Conservation (phyloP, 148 eudicot species). For the Camellia granthamiana region DNA sequence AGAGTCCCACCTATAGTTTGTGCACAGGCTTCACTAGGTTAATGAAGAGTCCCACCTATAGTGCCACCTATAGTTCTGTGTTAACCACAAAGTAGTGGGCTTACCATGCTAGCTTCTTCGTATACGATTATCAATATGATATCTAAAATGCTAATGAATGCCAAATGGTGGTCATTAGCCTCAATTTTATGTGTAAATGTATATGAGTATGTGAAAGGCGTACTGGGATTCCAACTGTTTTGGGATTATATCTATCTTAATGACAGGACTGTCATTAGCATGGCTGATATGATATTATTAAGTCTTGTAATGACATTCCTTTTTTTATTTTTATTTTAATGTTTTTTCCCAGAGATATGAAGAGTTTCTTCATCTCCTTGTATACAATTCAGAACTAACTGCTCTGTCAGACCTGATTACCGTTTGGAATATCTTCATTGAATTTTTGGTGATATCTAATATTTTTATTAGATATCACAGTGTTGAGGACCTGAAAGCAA, state of each 20-base stretch:
- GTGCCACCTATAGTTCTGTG: too few species aligned
- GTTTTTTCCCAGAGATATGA: not conserved
- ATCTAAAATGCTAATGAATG: not conserved
- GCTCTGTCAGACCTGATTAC: not conserved
- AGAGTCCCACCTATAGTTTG: not conserved
- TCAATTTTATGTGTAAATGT: conserved; percentile 1
- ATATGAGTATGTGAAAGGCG: not conserved
- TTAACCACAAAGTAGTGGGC: not conserved
- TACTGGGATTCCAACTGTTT: too few species aligned
- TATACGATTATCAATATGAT: not conserved
- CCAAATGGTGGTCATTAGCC: not conserved
- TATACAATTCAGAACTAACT: not conserved
- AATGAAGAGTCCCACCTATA: not conserved
- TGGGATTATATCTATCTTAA: too few species aligned
- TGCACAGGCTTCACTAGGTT: not conserved
- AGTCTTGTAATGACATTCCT: too few species aligned
- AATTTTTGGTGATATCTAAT: not conserved
- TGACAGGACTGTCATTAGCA: too few species aligned
- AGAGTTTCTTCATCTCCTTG: not conserved
- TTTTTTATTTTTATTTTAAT: not conserved
- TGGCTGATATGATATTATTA: too few species aligned
- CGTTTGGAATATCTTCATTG: conserved; percentile 7
- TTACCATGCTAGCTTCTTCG: conserved; percentile 1
- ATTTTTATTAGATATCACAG: not conserved
- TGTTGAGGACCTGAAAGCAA: conserved; percentile 15